These are phyloP conservation scores for Trametes elegans DNA, from an alignment of 768 basidiomycete species.

Conservation along the genomic window DNA sequence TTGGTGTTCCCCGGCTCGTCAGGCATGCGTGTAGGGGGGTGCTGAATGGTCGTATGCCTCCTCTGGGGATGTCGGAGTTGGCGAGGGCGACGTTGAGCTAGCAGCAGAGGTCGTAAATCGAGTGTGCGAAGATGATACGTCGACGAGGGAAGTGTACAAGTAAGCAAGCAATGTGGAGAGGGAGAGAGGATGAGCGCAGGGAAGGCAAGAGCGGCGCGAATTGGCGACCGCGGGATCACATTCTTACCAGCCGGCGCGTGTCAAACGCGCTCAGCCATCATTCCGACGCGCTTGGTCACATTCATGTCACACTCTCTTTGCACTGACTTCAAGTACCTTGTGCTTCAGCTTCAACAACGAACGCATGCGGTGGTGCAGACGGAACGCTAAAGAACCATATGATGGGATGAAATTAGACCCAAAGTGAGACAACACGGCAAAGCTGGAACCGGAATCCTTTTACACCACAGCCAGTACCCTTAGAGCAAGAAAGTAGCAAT, in stretches of 20 bases:
- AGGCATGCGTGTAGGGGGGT: background rate
- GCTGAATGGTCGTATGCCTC: background rate
- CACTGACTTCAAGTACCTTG: background rate
- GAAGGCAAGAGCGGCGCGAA: background rate
- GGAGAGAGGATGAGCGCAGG: background rate
- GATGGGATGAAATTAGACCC: too few relatives aligned
- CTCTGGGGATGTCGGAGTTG: background rate
- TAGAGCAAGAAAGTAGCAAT: conserved; percentile 11
- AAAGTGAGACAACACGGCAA: too few relatives aligned
- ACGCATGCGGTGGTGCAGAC: background rate
- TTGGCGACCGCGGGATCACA: background rate
- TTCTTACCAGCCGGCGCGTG: conserved; percentile 4
- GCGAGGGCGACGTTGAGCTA: background rate
- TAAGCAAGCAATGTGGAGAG: background rate
- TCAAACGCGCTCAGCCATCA: conserved; percentile 6
- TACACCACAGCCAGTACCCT: background rate
- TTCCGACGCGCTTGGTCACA: conserved; percentile 17
- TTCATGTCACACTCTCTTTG: conserved; percentile 1
- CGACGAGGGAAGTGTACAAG: background rate
- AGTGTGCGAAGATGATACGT: background rate
- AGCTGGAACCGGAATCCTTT: background rate
- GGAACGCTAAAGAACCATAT: background rate
- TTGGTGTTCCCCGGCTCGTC: background rate
- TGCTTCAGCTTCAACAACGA: background rate
- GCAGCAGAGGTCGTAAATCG: background rate